Evolutionary conservation across 2,329 filamentous ascomycete species (phyloP), one percentile per base, ranked within the genome.

Genomic region (Exophiala phaeomuriformis): DNA sequence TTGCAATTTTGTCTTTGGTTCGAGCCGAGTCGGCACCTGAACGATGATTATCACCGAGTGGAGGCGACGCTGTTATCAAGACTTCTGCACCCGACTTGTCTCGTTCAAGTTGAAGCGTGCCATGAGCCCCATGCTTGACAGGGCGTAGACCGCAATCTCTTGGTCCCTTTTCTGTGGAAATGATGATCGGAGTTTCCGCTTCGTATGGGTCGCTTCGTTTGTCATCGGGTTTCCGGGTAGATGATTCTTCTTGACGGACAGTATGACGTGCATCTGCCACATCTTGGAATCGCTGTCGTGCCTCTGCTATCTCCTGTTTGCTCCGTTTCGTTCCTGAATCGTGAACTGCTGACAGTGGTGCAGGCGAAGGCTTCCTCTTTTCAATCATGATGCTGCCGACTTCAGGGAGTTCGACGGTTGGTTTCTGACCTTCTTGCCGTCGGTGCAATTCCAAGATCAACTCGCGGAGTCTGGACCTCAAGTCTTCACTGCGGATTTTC

Each of bases 341-440:
- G 3, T 6, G 39, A 6, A 28, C n/a, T 27, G 5, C 39, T 27
- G 42, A 5, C 35, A 19, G 19, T 19, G 40, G 44, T 32, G 37
- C 10, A 10, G 41, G 36, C 12, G 49, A 51, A 6, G 12, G 1
- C 27, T 49, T 40, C 39, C 31, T 41, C 31, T 45, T 52, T 19
- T 54, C 49, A 29, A 63, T 57, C 56, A 63, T 53, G 40, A 63
- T 62, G 9, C 44, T 55, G 5, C 61, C 60, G 12, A 62, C 48
- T 12, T 49, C 31, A n/a, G 60, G 60, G 28, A 61, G 39, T 6
- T 58, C 51, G 42, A 51, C 41, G 30, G 64, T 61, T 6, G 73
- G 52, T 53, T 74, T 69, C 19, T 58, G 45, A 2, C 50, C 39
- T 49, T 61, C 59, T 42, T 64, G 62, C n/a, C 49, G 41, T 7